Percentiles rank a stretch among this genome's conserved stretches.
Conservation (phyloP, 352 stramenopile species). For the Phytophthora kernoviae region DNA sequence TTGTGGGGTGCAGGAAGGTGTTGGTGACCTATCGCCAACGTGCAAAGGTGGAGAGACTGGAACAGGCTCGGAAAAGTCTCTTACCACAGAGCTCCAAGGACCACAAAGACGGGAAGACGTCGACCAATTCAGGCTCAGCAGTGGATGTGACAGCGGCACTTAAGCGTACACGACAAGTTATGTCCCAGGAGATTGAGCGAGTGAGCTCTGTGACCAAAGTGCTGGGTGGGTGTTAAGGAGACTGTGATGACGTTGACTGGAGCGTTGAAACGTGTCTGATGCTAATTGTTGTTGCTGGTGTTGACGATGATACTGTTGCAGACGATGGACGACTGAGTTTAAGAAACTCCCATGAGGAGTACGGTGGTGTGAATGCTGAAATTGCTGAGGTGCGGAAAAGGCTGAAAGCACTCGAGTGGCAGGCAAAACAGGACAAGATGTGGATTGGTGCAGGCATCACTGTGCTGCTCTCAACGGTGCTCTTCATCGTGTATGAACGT, state of each 20-base stretch:
- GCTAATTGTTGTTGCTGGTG: not conserved
- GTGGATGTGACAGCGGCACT: constrained; percentile 68
- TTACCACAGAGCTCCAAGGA: constrained; percentile 35
- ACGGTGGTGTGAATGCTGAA: constrained; percentile 56
- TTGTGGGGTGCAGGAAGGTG: constrained; percentile 54
- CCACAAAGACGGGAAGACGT: constrained; percentile 9
- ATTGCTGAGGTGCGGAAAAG: constrained; percentile 59
- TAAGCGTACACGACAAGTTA: constrained; percentile 66
- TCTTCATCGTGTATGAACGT: constrained; percentile 81
- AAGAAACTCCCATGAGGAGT: constrained; percentile 68
- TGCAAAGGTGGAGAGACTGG: constrained; percentile 61
- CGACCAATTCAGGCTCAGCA: constrained; percentile 32
- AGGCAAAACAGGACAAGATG: constrained; percentile 75
- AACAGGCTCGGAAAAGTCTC: constrained; percentile 53
- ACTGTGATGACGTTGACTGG: not conserved
- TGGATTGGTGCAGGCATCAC: constrained; percentile 75
- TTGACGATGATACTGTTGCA: too few relatives aligned
- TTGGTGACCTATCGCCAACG: constrained; percentile 67
- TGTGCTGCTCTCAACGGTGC: constrained; percentile 63
- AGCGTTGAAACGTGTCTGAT: not conserved
- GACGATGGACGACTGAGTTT: constrained; percentile 67
- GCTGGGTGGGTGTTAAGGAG: constrained; percentile 35
- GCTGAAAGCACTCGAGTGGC: constrained; percentile 74
- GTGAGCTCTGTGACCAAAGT: constrained; percentile 69
- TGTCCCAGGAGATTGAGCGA: constrained; percentile 77